phyloP scores from a whole-genome alignment of 2,329 filamentous ascomycete species.

The Pseudogymnoascus sp. region DNA sequence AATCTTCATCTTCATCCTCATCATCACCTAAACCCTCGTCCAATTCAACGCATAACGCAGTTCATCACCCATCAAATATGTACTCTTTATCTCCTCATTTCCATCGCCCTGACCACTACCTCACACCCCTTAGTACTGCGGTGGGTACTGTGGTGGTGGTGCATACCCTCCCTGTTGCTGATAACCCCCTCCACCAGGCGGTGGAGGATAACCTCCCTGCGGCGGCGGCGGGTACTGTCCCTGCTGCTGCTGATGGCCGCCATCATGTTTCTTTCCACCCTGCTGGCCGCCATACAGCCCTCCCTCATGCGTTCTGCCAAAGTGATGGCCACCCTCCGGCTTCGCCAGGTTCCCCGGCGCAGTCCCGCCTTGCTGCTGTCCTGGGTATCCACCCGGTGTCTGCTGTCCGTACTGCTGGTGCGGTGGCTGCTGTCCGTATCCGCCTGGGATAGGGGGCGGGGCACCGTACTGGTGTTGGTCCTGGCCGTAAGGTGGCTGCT shows the following conservation, averaged over 20 bases:
- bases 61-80: background rate
- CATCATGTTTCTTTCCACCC: background rate
- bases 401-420: slow-evolving; percentile 4
- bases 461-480: slow-evolving; percentile 10
- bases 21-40: background rate
- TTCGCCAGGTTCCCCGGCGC: background rate
- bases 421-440: background rate
- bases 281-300: background rate
- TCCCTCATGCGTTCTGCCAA: background rate
- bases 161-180: background rate
- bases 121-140: background rate
- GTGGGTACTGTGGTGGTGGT: background rate
- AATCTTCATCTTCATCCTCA: background rate
- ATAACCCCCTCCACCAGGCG: background rate
- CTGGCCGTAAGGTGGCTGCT: slow-evolving; percentile 9
- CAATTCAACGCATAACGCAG: background rate
- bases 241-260: background rate
- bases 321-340: background rate
- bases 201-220: background rate
- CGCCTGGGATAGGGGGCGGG: background rate
- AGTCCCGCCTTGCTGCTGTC: background rate
- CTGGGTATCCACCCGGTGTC: background rate
- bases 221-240: background rate
- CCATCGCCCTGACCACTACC: background rate
- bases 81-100: background rate